Percentiles rank a stretch among this genome's conserved stretches.
Evolutionary conservation across 202 grass and related monocot genomes (phyloP).

Genomic region (Hordeum pubiflorum): DNA sequence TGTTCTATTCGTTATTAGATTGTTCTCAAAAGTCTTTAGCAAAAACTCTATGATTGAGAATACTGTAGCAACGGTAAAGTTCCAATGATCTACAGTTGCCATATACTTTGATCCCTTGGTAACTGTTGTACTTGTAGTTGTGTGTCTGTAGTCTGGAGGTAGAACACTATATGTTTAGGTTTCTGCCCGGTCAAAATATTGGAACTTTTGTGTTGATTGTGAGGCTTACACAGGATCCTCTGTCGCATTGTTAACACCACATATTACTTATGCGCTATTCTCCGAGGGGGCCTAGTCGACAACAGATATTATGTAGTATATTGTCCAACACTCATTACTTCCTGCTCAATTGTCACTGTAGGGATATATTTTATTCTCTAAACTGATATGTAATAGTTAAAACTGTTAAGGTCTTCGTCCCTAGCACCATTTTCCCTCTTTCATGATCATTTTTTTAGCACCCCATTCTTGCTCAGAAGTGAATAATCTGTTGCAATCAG

Average conservation of each 20-base stretch:
- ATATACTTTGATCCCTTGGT: not conserved
- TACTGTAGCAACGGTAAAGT: not conserved
- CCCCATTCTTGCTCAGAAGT: not conserved
- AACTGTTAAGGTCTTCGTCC: not conserved
- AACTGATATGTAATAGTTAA: not conserved
- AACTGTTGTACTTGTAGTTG: not conserved
- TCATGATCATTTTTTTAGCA: not conserved
- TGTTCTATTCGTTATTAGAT: not conserved
- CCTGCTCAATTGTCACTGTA: conserved; percentile 2
- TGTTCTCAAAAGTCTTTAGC: not conserved
- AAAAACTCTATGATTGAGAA: not conserved
- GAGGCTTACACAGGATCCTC: not conserved
- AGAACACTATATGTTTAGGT: not conserved
- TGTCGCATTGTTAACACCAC: not conserved
- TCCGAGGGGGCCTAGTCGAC: not conserved
- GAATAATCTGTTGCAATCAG: not conserved
- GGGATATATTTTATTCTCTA: not conserved
- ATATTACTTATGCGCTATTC: not conserved
- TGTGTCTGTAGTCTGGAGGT: not conserved
- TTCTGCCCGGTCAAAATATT: not conserved
- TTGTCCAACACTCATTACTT: not conserved
- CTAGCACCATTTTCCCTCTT: not conserved
- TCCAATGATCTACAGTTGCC: not conserved
- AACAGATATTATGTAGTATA: not conserved
- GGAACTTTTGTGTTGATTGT: not conserved